Evolutionary conservation across 176 grass and related monocot species (phyloP).

Genomic region (Oryza punctata): DNA sequence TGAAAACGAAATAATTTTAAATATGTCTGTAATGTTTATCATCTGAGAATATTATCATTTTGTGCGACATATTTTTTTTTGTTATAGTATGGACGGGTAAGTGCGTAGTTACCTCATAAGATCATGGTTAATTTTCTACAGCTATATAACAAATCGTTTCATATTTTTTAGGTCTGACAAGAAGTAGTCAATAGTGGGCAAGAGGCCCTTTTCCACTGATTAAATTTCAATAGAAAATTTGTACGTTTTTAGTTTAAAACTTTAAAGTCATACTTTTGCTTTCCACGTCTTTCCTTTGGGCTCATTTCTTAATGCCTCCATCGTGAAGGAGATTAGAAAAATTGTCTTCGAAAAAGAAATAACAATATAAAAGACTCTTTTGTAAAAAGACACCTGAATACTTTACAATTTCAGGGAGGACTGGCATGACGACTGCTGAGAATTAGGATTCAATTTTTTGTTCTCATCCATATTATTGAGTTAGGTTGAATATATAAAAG

Average conservation of each 20-base stretch:
- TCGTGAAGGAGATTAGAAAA: constrained; percentile 47
- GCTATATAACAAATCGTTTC: neutral
- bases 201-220: constrained; percentile 48
- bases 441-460: neutral
- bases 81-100: neutral
- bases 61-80: neutral
- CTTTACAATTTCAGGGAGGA: neutral
- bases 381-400: constrained; percentile 9
- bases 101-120: neutral
- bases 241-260: constrained; percentile 24
- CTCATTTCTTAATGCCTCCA: constrained; percentile 43
- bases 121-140: neutral
- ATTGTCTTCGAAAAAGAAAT: constrained; percentile 46
- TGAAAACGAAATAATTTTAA: constrained; percentile 15
- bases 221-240: constrained; percentile 35
- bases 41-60: neutral
- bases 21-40: neutral
- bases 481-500: neutral
- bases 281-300: constrained; percentile 55
- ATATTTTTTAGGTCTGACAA: constrained; percentile 26
- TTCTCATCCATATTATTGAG: neutral
- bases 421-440: neutral
- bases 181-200: constrained; percentile 50
- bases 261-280: constrained; percentile 57
- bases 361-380: constrained; percentile 45